A percentile compares a stretch with the other conserved stretches of the same genome.
Evolutionary conservation across 306 rosid species (phyloP).

Genomic region (Trifolium fragiferum): DNA sequence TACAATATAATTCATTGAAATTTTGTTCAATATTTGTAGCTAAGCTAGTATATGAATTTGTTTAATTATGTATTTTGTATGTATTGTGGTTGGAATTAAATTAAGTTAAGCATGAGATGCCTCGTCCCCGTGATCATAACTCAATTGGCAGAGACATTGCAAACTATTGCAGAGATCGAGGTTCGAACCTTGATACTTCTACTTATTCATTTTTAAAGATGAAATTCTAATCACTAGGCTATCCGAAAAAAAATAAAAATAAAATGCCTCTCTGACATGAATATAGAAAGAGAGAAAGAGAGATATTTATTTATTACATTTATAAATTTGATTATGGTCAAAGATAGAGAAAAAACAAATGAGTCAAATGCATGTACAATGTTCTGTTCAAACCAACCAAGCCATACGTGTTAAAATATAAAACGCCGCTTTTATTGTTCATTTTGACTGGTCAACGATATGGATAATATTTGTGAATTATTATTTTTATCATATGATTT

Average conservation of each 20-base stretch:
- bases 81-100: too few species aligned
- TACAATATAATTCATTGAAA: not conserved
- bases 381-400: conserved; percentile 28
- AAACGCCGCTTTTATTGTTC: conserved; percentile 51
- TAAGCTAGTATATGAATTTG: too few species aligned
- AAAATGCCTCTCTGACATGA: not conserved
- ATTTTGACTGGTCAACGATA: conserved; percentile 74
- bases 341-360: conserved; percentile 37
- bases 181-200: too few species aligned
- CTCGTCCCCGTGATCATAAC: too few species aligned
- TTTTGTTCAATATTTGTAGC: not conserved
- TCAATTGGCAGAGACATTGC: too few species aligned
- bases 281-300: not conserved
- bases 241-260: too few species aligned
- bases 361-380: conserved; percentile 64
- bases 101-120: too few species aligned
- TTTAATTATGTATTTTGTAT: too few species aligned
- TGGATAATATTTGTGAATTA: not conserved
- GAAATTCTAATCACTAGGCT: too few species aligned
- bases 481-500: not conserved
- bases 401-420: conserved; percentile 46
- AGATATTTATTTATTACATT: too few species aligned
- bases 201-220: too few species aligned
- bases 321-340: conserved; percentile 43
- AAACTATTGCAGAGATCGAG: too few species aligned